Conservation (phyloP, 331 rosid genomes). For the Acacia concinna region DNA sequence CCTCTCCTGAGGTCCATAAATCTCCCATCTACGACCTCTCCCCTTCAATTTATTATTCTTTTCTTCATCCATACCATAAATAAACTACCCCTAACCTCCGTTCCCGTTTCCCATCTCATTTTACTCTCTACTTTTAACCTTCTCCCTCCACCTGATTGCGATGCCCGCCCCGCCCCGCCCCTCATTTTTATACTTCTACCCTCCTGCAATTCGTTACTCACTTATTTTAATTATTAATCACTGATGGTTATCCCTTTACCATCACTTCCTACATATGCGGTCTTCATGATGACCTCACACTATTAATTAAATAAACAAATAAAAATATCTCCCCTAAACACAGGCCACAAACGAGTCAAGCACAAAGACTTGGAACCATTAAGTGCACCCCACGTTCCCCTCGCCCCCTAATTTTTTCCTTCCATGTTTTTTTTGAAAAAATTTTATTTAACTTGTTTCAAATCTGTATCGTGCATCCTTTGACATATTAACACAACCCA, state of each 20-base stretch:
- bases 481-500: background rate
- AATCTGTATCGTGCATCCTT: no score
- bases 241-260: conserved; percentile 23
- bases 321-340: conserved; percentile 20
- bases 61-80: background rate
- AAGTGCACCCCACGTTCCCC: no score
- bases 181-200: conserved; percentile 11
- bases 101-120: conserved; percentile 23
- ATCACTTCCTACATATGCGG: no score
- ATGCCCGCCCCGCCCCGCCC: conserved; percentile 50
- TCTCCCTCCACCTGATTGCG: conserved; percentile 40
- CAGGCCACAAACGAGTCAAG: background rate
- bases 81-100: no score
- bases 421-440: no score
- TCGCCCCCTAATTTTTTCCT: no score
- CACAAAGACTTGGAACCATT: no score
- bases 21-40: background rate
- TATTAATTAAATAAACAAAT: no score
- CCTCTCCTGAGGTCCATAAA: conserved; percentile 38
- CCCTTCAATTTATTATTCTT: background rate
- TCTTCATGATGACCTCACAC: no score
- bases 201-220: conserved; percentile 5
- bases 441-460: no score
- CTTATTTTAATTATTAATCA: background rate
- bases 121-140: conserved; percentile 1